A percentile compares a stretch with the other conserved stretches of the same genome.
These are phyloP conservation scores for Metschnikowia arizonensis DNA, from an alignment of 805 yeast genomes.

Conservation along the genomic window DNA sequence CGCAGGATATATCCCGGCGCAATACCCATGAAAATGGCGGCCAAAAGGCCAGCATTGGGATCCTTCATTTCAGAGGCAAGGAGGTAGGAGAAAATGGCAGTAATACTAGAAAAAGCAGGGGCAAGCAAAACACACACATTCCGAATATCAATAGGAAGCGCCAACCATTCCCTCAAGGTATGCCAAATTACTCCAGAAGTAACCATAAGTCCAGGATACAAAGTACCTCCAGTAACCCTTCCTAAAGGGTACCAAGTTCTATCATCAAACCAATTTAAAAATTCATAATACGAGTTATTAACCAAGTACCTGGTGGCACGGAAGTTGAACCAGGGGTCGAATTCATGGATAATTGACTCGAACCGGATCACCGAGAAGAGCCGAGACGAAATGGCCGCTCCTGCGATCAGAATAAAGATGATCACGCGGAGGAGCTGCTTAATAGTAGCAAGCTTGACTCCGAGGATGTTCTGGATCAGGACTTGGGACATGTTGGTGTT, in stretches of 20 bases:
- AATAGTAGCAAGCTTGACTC: slow-evolving; percentile 34
- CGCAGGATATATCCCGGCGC: slow-evolving; percentile 98
- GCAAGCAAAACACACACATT: slow-evolving; percentile 94
- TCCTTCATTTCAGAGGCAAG: slow-evolving; percentile 89
- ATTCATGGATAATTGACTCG: slow-evolving; percentile 96
- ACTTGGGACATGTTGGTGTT: slow-evolving; percentile 18
- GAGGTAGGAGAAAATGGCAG: slow-evolving; percentile 84
- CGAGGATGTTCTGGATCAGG: slow-evolving; percentile 21
- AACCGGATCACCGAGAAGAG: slow-evolving; percentile 94
- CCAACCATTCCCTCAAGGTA: slow-evolving; percentile 51
- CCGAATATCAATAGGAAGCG: slow-evolving; percentile 89
- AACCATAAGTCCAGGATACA: slow-evolving; percentile 98
- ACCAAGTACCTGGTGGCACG: slow-evolving; percentile 94
- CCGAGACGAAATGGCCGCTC: slow-evolving; percentile 89
- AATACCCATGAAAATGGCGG: slow-evolving; percentile 93
- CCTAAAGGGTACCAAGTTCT: slow-evolving; percentile 99
- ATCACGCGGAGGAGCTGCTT: slow-evolving; percentile 53
- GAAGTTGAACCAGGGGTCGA: slow-evolving; percentile 95
- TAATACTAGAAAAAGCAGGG: slow-evolving; percentile 91
- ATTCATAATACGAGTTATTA: slow-evolving; percentile 77
- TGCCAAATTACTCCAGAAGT: slow-evolving; percentile 91
- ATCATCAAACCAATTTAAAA: slow-evolving; percentile 97
- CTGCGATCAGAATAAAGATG: slow-evolving; percentile 74
- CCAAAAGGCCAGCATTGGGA: slow-evolving; percentile 80
- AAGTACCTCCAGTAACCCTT: slow-evolving; percentile 97